Conservation (phyloP, 805 yeast species). For the Candida broadrunensis region DNA sequence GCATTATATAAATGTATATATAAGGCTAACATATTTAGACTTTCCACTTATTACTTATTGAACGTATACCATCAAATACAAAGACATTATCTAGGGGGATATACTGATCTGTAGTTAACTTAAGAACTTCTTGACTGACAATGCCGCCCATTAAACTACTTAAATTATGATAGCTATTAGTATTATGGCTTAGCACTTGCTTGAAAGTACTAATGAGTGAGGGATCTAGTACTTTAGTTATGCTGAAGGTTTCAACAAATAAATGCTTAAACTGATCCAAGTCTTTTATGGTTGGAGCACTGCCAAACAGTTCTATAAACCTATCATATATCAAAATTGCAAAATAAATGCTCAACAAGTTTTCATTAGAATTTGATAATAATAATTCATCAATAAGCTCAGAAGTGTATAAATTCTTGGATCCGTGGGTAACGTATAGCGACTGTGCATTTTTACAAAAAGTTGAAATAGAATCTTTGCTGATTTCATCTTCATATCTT, state of each 20-base stretch:
- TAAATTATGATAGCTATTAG: constrained; percentile 53
- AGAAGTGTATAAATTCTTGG: constrained; percentile 17
- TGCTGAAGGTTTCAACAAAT: constrained; percentile 14
- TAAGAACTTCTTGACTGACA: constrained; percentile 80
- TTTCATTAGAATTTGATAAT: constrained; percentile 11
- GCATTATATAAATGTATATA: constrained; percentile 2
- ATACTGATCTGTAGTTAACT: constrained; percentile 75
- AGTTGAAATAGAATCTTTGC: constrained; percentile 32
- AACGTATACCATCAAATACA: constrained; percentile 68
- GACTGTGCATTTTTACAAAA: constrained; percentile 65
- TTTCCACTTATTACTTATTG: constrained; percentile 44
- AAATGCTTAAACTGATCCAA: constrained; percentile 14
- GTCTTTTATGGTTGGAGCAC: constrained; percentile 18
- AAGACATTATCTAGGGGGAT: constrained; percentile 70
- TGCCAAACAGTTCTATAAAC: constrained; percentile 13
- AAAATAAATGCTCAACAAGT: constrained; percentile 32
- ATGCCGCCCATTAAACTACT: constrained; percentile 79
- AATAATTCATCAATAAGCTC: constrained; percentile 12
- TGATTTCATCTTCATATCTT: constrained; percentile 23
- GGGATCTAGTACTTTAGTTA: constrained; percentile 15
- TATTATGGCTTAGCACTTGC: constrained; percentile 35
- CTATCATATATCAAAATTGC: constrained; percentile 36
- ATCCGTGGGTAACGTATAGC: constrained; percentile 50
- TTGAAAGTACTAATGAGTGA: constrained; percentile 16
- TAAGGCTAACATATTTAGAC: constrained; percentile 5